A percentile compares a stretch with the other conserved stretches of the same genome.
Conservation (phyloP, 2,329 filamentous ascomycete genomes). For the Beauveria bassiana region DNA sequence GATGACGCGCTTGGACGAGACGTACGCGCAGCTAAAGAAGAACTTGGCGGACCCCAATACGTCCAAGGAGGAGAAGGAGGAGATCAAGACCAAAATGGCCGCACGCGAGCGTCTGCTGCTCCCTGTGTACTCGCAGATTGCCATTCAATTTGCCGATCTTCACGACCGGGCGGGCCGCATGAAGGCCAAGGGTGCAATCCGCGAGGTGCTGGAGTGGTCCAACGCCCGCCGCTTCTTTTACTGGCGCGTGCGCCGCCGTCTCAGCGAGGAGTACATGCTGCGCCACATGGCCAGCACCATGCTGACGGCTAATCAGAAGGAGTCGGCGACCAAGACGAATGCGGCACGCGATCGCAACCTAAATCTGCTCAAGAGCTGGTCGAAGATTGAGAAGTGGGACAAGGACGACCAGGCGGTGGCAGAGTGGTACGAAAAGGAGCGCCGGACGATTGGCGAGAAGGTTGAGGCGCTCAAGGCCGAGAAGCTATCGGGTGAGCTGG, state of each 20-base stretch:
- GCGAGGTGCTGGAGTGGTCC: conserved; percentile 74
- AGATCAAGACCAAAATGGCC: conserved; percentile 77
- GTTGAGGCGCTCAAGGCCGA: conserved; percentile 78
- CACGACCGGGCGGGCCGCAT: conserved; percentile 96
- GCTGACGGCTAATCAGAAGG: conserved; percentile 21
- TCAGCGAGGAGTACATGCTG: conserved; percentile 96
- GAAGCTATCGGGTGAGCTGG: conserved; percentile 42
- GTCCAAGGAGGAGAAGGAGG: conserved; percentile 63
- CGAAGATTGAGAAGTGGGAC: conserved; percentile 66
- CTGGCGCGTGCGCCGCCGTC: conserved; percentile 93
- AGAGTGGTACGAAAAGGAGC: conserved; percentile 93
- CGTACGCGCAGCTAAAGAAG: conserved; percentile 78
- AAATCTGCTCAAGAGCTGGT: conserved; percentile 75
- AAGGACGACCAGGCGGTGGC: conserved; percentile 76
- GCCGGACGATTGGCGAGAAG: conserved; percentile 73
- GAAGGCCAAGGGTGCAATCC: conserved; percentile 94
- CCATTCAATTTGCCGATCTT: conserved; percentile 93
- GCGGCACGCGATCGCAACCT: conserved; percentile 60
- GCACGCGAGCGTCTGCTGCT: conserved; percentile 81
- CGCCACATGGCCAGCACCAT: conserved; percentile 64
- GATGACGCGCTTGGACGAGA: conserved; percentile 86
- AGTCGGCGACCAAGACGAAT: conserved; percentile 34
- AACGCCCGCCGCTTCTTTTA: conserved; percentile 97
- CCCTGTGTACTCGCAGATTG: conserved; percentile 90
- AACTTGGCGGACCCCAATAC: conserved; percentile 57